These are phyloP conservation scores for Kwoniella sp. DNA, from an alignment of 768 basidiomycete genomes.

Conservation along the genomic window DNA sequence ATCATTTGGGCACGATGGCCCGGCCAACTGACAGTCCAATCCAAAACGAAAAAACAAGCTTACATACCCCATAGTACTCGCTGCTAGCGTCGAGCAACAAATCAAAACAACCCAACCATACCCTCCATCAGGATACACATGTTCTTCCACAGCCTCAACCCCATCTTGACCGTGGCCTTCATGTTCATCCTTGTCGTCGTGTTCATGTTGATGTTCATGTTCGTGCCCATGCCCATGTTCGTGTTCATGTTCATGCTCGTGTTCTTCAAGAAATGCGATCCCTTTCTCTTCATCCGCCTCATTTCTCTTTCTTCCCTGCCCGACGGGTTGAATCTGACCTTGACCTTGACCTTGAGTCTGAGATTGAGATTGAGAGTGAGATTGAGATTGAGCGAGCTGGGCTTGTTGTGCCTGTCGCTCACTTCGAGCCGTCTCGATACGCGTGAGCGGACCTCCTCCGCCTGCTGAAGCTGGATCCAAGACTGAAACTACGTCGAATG, in stretches of 20 bases:
- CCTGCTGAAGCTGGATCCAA: constrained; percentile 41
- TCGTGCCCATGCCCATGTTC: too few species aligned
- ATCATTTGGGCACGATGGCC: too few species aligned
- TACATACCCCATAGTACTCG: constrained; percentile 38
- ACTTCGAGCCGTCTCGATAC: constrained; percentile 33
- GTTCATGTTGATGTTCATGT: constrained; percentile 6
- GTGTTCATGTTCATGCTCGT: constrained; percentile 2
- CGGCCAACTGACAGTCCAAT: too few species aligned
- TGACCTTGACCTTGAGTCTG: constrained; percentile 16
- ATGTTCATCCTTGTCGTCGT: neutral
- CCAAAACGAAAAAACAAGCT: too few species aligned
- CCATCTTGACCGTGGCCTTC: neutral
- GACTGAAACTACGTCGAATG: constrained; percentile 26
- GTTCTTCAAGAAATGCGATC: neutral
- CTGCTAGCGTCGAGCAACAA: constrained; percentile 33
- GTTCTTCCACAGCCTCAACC: constrained; percentile 1
- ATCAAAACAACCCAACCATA: constrained; percentile 43
- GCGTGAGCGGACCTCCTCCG: constrained; percentile 35
- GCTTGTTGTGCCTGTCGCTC: constrained; percentile 25
- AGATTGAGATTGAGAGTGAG: neutral
- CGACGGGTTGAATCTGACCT: neutral
- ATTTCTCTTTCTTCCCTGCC: neutral
- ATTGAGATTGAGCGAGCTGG: constrained; percentile 2
- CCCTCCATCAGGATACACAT: constrained; percentile 44
- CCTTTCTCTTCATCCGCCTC: constrained; percentile 7